Base-by-base conservation (phyloP, 257 asterid species). In the Solanum neorickii region DNA sequence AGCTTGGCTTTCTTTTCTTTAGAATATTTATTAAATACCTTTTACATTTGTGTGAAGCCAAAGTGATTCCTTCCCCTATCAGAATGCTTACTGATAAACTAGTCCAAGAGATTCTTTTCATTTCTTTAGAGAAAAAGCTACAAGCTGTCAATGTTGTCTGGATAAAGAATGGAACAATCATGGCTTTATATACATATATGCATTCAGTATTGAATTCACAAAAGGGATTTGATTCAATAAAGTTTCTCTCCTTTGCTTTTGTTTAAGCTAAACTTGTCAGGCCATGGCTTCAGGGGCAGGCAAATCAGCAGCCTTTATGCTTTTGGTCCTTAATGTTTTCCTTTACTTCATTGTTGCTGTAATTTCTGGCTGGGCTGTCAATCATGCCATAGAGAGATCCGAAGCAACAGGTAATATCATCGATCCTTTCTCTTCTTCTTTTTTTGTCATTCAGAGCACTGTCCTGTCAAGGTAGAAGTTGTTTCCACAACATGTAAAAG, bases 241-340 rank as follows among this genome's bases (percentile, higher is more conserved):
- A 46, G 9, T 27, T 46, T 78, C 66, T 23, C 12, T 37, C 82
- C 12, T 85, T 65, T 25, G 33, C 85, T 69, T 86, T 11, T 59
- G 70, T 18, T 13, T 83, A 90, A 88, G 52, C 56, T 60, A 29
- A 82, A 49, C 69, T 82, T 49, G 85, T 82, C 12, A 89, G 91
- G 37, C 68, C 80, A 97, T 97, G 99, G 98, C 98, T 82, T 94
- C 98, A 70, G 97, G 97, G 18, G 95, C 93, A 88, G 97, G 94
- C 20, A 97, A 93, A 92, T 90, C 98, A 86, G 95, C 98, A 87
- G 95, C 99, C 37, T 86, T 92, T 86, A 82, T 87, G 60, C 94
- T 97, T 78, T 86, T 93, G 76, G 65, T 91, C 21, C 89, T 94
- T 86, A 97, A 97, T 69, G 72, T 90, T 44, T 18, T 96, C 85